These are phyloP conservation scores for Prinsepia uniflora DNA, from an alignment of 306 rosid genomes.

Conservation along the genomic window DNA sequence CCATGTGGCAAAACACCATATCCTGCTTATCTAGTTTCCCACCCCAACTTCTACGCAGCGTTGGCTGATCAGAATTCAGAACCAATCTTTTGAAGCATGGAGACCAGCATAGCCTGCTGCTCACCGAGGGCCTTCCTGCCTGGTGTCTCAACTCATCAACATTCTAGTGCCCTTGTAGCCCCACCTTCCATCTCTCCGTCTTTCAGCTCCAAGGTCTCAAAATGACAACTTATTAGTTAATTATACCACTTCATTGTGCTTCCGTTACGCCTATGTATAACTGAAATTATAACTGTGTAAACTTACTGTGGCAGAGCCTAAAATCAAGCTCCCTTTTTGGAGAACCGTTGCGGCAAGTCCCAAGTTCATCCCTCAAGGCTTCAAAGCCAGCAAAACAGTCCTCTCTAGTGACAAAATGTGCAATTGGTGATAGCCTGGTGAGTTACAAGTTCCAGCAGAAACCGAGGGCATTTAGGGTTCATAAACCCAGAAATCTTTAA, in stretches of 20 bases:
- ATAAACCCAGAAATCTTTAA: no score
- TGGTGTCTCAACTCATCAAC: slow-evolving; percentile 49
- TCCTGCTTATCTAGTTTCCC: slow-evolving; percentile 57
- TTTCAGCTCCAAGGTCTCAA: slow-evolving; percentile 49
- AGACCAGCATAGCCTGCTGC: slow-evolving; percentile 65
- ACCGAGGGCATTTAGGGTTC: no score
- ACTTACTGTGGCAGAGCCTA: slow-evolving; percentile 8
- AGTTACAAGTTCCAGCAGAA: slow-evolving; percentile 17
- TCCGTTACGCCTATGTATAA: no score
- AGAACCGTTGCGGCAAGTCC: slow-evolving; percentile 60
- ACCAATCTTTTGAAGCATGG: slow-evolving; percentile 44
- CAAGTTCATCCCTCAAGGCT: slow-evolving; percentile 57
- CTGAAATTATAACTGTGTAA: background rate
- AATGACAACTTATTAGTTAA: no score
- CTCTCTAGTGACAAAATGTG: slow-evolving; percentile 58
- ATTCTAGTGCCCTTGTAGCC: slow-evolving; percentile 38
- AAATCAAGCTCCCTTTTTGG: slow-evolving; percentile 66
- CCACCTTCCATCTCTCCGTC: slow-evolving; percentile 59
- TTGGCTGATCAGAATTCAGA: background rate
- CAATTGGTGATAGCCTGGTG: slow-evolving; percentile 88
- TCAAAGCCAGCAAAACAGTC: slow-evolving; percentile 40
- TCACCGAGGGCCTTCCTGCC: slow-evolving; percentile 57
- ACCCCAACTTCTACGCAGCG: slow-evolving; percentile 1
- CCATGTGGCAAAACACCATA: slow-evolving; percentile 45
- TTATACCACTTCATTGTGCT: no score